Evolutionary conservation across 2,329 filamentous ascomycete genomes (phyloP), one percentile per base, ranked within the genome.

Genomic region (Knufia fluminis): DNA sequence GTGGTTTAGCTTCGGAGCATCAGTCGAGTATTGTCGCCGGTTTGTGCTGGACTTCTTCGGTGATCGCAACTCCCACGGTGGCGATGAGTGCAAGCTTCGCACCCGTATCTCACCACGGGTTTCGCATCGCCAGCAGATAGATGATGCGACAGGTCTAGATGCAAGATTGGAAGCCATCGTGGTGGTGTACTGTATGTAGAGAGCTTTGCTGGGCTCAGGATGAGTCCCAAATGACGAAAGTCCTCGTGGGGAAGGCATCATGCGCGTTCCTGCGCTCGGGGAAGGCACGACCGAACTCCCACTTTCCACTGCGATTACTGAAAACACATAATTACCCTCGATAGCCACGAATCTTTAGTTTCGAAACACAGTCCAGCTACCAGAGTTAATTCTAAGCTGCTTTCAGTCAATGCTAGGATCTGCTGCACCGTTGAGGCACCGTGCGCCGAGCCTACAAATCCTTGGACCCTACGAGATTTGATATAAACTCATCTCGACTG

Each of bases 1-100:
- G 40, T 53, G 54, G 39, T 26, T 35, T 14, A 33, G 23, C 28
- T 49, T 49, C 4, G 17, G 22, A 19, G 33, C 35, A 35, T 54
- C 55, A 26, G 46, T 42, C 33, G 26, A 16, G 20, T 33, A 48
- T n/a, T 19, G 22, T 2, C 23, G 45, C 19, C 20, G 4, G 24
- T 4, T 19, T 20, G 16, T 20, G 17, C 20, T 16, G 42, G 14
- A 28, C 28, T 4, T 33, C 20, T 20, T 33, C 28, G 16, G 3
- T 4, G 40, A 22, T 35, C 17, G 40, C 51, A 19, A 19, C 39
- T 31, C 51, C 48, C 17, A 36, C 38, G 31, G 40, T 19, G n/a
- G n/a, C 31, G 20, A 50, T 8, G 43, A 39, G 17, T 16, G n/a
- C 9, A 41, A 42, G 22, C 26, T 28, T 41, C 20, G 41, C 33